A percentile compares a stretch with the other conserved stretches of the same genome.
phyloP scores from a whole-genome alignment of 2,329 filamentous ascomycete genomes.

The Dactylellina haptotyla region DNA sequence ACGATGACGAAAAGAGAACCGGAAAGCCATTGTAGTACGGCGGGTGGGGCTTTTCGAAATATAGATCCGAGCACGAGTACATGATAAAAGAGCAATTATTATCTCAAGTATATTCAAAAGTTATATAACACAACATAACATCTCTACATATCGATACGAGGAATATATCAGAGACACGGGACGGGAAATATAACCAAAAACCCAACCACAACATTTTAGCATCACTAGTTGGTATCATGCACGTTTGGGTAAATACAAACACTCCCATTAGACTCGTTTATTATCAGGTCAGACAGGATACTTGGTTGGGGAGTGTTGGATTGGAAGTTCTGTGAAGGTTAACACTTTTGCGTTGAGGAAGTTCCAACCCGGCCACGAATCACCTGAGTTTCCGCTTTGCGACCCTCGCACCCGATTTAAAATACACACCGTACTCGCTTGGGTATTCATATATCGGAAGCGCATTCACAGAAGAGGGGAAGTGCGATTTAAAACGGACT shows the following conservation, averaged over 20 bases:
- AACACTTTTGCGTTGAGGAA: constrained; percentile 22
- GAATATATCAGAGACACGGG: constrained; percentile 14
- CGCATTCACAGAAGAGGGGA: constrained; percentile 1
- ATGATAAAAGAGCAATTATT: not conserved
- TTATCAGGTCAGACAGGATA: too few species aligned
- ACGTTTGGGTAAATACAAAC: too few species aligned
- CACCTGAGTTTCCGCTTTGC: constrained; percentile 16
- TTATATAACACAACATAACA: too few species aligned
- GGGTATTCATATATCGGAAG: constrained; percentile 35
- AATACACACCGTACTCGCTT: not conserved
- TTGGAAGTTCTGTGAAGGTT: not conserved
- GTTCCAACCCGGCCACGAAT: not conserved
- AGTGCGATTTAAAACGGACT: not conserved
- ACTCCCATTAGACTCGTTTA: too few species aligned
- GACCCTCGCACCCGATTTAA: constrained; percentile 1
- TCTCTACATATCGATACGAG: too few species aligned
- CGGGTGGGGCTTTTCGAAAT: not conserved
- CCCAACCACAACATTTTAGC: too few species aligned
- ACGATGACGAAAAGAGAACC: not conserved
- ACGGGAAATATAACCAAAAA: constrained; percentile 5
- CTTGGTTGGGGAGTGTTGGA: constrained; percentile 35
- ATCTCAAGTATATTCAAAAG: too few species aligned
- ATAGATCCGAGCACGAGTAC: not conserved
- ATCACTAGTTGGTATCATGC: too few species aligned
- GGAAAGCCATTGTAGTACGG: too few species aligned